Evolutionary conservation across 768 basidiomycete genomes (phyloP), one percentile per base, ranked within the genome.

Genomic region (Paxillus ammoniavirescens): DNA sequence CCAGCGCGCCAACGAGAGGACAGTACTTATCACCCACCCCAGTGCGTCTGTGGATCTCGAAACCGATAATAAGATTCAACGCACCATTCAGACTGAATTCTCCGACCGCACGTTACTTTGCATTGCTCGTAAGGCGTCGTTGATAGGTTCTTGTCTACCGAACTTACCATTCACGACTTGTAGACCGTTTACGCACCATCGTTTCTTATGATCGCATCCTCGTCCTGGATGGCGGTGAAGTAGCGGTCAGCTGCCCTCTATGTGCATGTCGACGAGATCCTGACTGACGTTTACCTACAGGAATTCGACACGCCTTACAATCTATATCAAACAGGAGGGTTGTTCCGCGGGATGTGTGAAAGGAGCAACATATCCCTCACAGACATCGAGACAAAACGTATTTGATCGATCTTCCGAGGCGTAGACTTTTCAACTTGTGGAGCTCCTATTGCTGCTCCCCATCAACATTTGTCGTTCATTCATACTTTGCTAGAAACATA

Each of bases 291-390:
- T 6, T 42, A 31, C 12, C 51, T 12, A 12, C 59, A 79, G 77
- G 83, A 84, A 72, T 82, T 82, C 56, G 82, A 83, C 56, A 79
- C 81, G 9, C 84, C 86, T 0, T 56, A 72, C 35, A 75, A 75
- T 26, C 66, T 87, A 2, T 87, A 75, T 65, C 61, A 67, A n/a
- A 65, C 64, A 7, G 73, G 73, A 42, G 78, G 86, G 2, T 73
- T 84, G 33, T 89, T 88, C 74, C 72, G 76, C n/a, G 74, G 74
- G 18, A 79, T 90, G 70, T 87, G 86, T 61, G 76, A 80, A 28
- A 74, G 79, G 57, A 78, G 76, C 44, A 74, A 75, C 36, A 80
- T 86, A 47, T 73, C 76, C 0, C 52, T 73, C 12, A 71, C 71
- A 14, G 82, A 84, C 60, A 78, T 84, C 40, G 44, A 58, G 42